phyloP scores from a whole-genome alignment of 352 stramenopile genomes.

The Globisporangium spinosum region DNA sequence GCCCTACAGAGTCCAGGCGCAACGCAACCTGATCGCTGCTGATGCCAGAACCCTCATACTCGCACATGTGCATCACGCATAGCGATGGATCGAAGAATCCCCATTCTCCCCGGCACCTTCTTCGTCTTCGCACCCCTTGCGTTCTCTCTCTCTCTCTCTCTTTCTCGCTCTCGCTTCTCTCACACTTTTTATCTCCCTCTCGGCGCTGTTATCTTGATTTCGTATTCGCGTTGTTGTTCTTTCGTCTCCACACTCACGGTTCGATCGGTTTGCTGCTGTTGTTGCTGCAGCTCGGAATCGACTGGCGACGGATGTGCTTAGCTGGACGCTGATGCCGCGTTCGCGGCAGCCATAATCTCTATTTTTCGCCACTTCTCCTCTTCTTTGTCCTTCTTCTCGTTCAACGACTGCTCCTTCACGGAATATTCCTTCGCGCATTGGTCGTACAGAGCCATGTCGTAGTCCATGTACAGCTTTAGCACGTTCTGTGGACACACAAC shows the following conservation, averaged over 20 bases:
- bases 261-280: not conserved
- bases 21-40: conserved; percentile 4
- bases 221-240: conserved; percentile 6
- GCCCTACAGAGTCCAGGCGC: not conserved
- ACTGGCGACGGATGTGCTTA: conserved; percentile 5
- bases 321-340: conserved; percentile 42
- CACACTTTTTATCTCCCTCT: conserved; percentile 18
- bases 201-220: conserved; percentile 9
- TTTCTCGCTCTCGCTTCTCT: conserved; percentile 9
- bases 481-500: conserved; percentile 51
- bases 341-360: conserved; percentile 85
- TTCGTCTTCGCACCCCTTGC: not conserved
- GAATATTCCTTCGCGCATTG: conserved; percentile 87
- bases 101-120: conserved; percentile 1
- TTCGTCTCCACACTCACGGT: conserved; percentile 7
- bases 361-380: conserved; percentile 92
- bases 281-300: conserved; percentile 14
- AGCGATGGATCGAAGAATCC: conserved; percentile 8
- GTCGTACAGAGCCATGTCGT: conserved; percentile 93
- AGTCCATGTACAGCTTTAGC: conserved; percentile 91
- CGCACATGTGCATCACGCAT: conserved; percentile 18
- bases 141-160: conserved; percentile 6
- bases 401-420: conserved; percentile 63
- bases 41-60: conserved; percentile 17
- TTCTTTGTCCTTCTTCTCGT: conserved; percentile 75